phyloP scores from a whole-genome alignment of 148 eudicot species.

The Rhododendron ferrugineum region DNA sequence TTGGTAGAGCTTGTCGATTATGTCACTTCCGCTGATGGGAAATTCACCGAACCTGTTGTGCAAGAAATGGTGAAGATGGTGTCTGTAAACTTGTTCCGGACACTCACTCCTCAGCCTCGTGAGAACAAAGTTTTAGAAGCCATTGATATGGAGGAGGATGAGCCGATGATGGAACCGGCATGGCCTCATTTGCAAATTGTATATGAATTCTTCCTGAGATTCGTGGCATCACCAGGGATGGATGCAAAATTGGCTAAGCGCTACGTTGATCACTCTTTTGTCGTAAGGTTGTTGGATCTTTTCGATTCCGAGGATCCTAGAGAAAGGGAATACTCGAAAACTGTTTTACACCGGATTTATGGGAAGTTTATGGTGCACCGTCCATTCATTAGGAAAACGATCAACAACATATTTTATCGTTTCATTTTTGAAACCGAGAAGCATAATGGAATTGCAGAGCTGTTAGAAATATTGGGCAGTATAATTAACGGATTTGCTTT shows the following conservation, averaged over 20 bases:
- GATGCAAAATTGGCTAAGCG: constrained; percentile 86
- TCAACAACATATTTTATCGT: constrained; percentile 80
- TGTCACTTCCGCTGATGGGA: constrained; percentile 34
- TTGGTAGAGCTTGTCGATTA: constrained; percentile 48
- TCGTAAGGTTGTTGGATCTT: constrained; percentile 61
- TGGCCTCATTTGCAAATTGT: constrained; percentile 93
- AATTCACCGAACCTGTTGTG: constrained; percentile 31
- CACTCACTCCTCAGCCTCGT: constrained; percentile 62
- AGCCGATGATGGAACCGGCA: constrained; percentile 87
- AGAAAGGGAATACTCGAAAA: constrained; percentile 82
- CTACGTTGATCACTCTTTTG: constrained; percentile 73
- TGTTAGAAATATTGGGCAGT: constrained; percentile 87
- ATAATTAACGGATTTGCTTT: constrained; percentile 87
- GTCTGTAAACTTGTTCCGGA: constrained; percentile 55
- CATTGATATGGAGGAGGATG: constrained; percentile 80
- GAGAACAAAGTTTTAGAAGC: constrained; percentile 60
- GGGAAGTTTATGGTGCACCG: constrained; percentile 95
- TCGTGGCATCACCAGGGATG: constrained; percentile 81
- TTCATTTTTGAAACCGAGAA: constrained; percentile 85
- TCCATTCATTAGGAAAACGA: constrained; percentile 75
- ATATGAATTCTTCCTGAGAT: constrained; percentile 75
- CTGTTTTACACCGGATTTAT: constrained; percentile 77
- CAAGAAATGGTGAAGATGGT: constrained; percentile 45
- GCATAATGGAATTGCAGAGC: constrained; percentile 85
- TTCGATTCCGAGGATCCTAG: constrained; percentile 91